These are phyloP conservation scores for Mrakia gelida DNA, from an alignment of 768 basidiomycete species.

Conservation along the genomic window DNA sequence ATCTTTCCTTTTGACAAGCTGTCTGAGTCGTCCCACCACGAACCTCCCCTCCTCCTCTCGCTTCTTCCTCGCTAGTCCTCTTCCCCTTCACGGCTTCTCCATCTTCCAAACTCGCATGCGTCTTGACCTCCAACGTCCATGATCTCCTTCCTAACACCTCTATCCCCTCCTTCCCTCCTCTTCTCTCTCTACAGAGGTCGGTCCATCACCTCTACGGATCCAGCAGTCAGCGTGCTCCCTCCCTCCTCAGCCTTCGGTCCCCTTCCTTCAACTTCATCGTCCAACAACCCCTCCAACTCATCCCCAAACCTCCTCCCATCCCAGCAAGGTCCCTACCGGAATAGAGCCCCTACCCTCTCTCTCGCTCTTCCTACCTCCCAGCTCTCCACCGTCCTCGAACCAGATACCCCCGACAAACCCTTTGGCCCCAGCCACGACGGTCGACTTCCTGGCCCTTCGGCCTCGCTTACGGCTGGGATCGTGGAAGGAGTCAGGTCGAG, in stretches of 20 bases:
- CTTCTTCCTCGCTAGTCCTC: background rate
- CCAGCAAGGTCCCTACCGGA: background rate
- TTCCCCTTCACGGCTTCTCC: no score
- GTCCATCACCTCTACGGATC: slow-evolving; percentile 26
- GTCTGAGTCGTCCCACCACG: background rate
- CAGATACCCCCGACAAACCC: slow-evolving; percentile 29
- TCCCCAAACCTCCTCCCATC: background rate
- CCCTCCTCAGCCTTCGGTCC: background rate
- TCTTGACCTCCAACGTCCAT: background rate
- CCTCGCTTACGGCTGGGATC: background rate
- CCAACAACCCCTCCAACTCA: slow-evolving; percentile 3
- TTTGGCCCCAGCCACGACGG: background rate
- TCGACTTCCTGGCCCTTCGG: background rate
- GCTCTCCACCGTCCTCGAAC: slow-evolving; percentile 27
- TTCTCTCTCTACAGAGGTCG: slow-evolving; percentile 20
- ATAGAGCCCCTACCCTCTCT: slow-evolving; percentile 14
- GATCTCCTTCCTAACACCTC: background rate
- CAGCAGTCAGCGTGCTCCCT: background rate
- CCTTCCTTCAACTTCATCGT: slow-evolving; percentile 15
- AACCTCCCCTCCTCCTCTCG: background rate
- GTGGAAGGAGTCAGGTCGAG: background rate
- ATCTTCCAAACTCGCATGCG: background rate
- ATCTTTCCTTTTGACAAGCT: background rate
- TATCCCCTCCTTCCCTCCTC: background rate
- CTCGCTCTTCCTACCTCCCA: slow-evolving; percentile 9